These are phyloP conservation scores for cucumber (Cucumis sativus) DNA, from an alignment of 306 rosid genomes.

Conservation along the genomic window Cucumber_9930_V3 NC_026655.2:20263501-20264000, in stretches of 20 bases:
- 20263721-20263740: background rate
- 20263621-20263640: background rate
- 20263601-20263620: background rate
- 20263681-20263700: background rate
- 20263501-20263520: conserved; percentile 64
- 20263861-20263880: background rate
- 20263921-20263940: background rate
- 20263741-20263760: background rate
- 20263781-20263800: background rate
- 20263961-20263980: background rate
- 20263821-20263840: background rate
- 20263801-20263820: background rate
- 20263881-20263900: background rate
- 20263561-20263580: background rate
- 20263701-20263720: background rate
- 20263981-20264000: too few species aligned
- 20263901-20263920: background rate
- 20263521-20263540: background rate
- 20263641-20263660: background rate
- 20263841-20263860: background rate
- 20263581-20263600: background rate
- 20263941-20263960: background rate
- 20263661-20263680: background rate
- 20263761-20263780: background rate
- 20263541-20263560: background rate